Evolutionary conservation across 495 filamentous ascomycete genomes (phyloP), one percentile per base, ranked within the genome.

Genomic region (Hypoxylon lenormandii): DNA sequence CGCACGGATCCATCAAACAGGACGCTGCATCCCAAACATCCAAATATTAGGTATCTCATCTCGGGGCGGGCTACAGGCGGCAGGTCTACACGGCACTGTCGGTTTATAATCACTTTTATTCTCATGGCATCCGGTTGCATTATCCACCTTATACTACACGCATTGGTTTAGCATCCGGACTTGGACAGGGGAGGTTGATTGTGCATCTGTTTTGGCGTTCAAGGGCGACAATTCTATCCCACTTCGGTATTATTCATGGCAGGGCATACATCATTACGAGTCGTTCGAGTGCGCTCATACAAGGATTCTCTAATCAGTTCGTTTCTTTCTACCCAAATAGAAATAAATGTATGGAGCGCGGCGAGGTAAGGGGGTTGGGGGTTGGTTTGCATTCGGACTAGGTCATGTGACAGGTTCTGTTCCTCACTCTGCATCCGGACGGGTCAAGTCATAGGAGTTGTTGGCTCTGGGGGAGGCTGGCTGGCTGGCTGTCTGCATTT

Each of bases 181-280:
- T 43, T 42, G 47, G 12, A 18, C 4, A 33, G 30, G 30, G 13
- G 23, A 37, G 10, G 57, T 38, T 18, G 47, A 49, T 52, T 48
- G 43, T 61, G 56, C 61, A 66, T 70, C 30, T 51, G 52, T 19
- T 23, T 65, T 57, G 57, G 61, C 67, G 61, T 70, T 68, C 19
- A 30, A 21, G 33, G 55, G 51, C 19, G 60, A 51, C 13, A 40
- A 40, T 70, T 51, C 48, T 26, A 42, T 42, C 56, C 45, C 21
- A n/a, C 45, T 52, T 62, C 36, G 37, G 57, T 62, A 22, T 58
- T 30, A 65, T 55, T 52, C 22, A 56, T 11, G 56, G 26, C 21
- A 47, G 5, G 48, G 22, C 13, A 58, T 8, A 48, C 51, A 47
- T 16, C n/a, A 38, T 48, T 15, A 48, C 43, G 47, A 23, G 40